phyloP scores from a whole-genome alignment of 306 rosid genomes.

The Trifolium dubium region DNA sequence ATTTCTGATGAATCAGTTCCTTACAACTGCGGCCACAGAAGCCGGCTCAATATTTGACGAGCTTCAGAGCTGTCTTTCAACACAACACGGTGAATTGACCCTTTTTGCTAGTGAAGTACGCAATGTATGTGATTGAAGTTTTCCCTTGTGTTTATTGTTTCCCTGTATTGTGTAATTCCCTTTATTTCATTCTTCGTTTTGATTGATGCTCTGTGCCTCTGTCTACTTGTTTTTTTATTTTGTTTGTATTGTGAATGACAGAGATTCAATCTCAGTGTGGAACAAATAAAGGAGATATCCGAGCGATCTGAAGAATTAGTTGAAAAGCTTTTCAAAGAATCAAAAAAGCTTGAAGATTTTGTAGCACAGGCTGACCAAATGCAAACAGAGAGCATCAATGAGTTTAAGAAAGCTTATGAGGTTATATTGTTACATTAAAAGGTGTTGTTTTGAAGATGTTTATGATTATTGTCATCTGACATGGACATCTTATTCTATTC shows the following conservation, averaged over 20 bases:
- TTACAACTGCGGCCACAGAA: slow-evolving; percentile 62
- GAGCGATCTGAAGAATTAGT: slow-evolving; percentile 74
- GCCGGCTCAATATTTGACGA: slow-evolving; percentile 66
- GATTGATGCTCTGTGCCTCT: background rate
- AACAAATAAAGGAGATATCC: slow-evolving; percentile 71
- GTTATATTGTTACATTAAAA: slow-evolving; percentile 39
- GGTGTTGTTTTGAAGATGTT: background rate
- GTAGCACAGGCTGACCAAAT: slow-evolving; percentile 54
- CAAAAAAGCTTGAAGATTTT: slow-evolving; percentile 64
- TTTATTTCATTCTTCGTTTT: background rate
- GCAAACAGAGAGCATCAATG: slow-evolving; percentile 69
- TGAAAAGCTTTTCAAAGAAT: slow-evolving; percentile 66
- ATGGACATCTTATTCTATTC: slow-evolving; percentile 27
- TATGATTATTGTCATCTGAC: slow-evolving; percentile 36
- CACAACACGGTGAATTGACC: slow-evolving; percentile 72
- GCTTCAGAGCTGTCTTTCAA: slow-evolving; percentile 70
- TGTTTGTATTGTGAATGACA: slow-evolving; percentile 45
- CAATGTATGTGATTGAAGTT: slow-evolving; percentile 53
- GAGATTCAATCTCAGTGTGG: slow-evolving; percentile 66
- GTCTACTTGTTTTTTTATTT: slow-evolving; percentile 23
- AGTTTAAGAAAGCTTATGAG: slow-evolving; percentile 86
- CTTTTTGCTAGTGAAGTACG: slow-evolving; percentile 72
- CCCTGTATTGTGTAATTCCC: background rate
- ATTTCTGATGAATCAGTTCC: slow-evolving; percentile 60
- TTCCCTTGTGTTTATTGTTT: background rate